phyloP scores from a whole-genome alignment of 768 basidiomycete genomes.

The Harrya chromipes region DNA sequence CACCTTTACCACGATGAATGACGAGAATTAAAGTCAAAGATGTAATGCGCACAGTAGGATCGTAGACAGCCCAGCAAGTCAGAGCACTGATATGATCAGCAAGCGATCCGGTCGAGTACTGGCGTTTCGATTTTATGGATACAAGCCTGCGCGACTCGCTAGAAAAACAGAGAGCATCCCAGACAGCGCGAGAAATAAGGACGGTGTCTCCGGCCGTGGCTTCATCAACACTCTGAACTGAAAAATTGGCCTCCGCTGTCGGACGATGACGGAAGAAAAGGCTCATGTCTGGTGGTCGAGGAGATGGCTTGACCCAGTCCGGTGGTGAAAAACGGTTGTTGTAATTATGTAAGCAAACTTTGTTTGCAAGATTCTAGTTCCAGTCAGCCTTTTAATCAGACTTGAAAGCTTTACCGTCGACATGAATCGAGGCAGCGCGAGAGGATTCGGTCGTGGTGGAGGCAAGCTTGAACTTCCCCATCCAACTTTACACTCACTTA shows the following conservation, averaged over 20 bases:
- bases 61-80: conserved; percentile 35
- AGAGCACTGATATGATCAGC: conserved; percentile 12
- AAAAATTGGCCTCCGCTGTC: conserved; percentile 28
- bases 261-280: conserved; percentile 32
- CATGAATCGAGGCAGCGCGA: conserved; percentile 52
- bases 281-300: conserved; percentile 27
- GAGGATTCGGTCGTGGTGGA: conserved; percentile 57
- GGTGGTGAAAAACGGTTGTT: no score
- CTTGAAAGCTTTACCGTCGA: not conserved
- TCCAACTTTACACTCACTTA: not conserved
- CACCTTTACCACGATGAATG: conserved; percentile 31
- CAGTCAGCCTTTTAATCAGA: conserved; percentile 10
- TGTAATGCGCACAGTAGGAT: conserved; percentile 37
- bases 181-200: conserved; percentile 33
- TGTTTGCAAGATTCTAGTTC: no score
- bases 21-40: not conserved
- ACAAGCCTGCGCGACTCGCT: conserved; percentile 15
- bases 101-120: conserved; percentile 1
- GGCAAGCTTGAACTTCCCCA: conserved; percentile 27
- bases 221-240: conserved; percentile 11
- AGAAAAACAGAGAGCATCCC: conserved; percentile 25
- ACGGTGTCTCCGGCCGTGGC: conserved; percentile 23
- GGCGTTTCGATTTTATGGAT: conserved; percentile 23
- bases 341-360: conserved; percentile 13
- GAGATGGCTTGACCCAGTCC: no score